Conservation (phyloP, 2,329 filamentous ascomycete species). For the Diatrype stigma region DNA sequence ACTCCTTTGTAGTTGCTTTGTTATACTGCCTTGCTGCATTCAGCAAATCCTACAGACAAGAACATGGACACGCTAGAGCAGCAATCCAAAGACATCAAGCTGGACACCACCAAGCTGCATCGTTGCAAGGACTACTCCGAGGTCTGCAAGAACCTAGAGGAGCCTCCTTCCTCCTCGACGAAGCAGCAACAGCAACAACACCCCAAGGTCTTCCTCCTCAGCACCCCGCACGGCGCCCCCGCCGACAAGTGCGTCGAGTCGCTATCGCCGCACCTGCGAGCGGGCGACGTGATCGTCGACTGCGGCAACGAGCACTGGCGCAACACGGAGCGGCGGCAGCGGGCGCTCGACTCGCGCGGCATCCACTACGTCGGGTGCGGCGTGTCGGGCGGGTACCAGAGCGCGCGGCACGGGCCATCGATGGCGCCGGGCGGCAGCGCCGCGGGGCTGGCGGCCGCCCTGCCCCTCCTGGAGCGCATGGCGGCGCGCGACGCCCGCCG, state of each 20-base stretch:
- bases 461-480: conserved; percentile 58
- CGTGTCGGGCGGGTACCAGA: conserved; percentile 66
- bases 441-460: conserved; percentile 50
- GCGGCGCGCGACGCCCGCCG: conserved; percentile 59
- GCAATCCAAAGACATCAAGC: conserved; percentile 25
- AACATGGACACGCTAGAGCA: conserved; percentile 40
- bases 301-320: conserved; percentile 65
- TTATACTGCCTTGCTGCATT: too few species aligned
- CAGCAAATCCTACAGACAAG: too few species aligned
- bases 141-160: conserved; percentile 43
- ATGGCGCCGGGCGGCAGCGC: conserved; percentile 62
- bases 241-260: conserved; percentile 34
- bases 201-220: conserved; percentile 49
- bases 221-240: conserved; percentile 42
- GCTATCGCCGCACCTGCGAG: conserved; percentile 43
- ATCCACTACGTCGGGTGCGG: conserved; percentile 66
- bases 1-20: too few species aligned
- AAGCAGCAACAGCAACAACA: too few species aligned
- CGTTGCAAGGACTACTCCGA: conserved; percentile 40
- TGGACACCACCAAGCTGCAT: conserved; percentile 26
- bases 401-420: conserved; percentile 61
- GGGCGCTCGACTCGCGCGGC: conserved; percentile 49
- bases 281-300: conserved; percentile 64
- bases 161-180: not conserved
- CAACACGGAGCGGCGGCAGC: conserved; percentile 60